phyloP scores from a whole-genome alignment of 306 rosid species.

The Astragalus glycyphyllos region DNA sequence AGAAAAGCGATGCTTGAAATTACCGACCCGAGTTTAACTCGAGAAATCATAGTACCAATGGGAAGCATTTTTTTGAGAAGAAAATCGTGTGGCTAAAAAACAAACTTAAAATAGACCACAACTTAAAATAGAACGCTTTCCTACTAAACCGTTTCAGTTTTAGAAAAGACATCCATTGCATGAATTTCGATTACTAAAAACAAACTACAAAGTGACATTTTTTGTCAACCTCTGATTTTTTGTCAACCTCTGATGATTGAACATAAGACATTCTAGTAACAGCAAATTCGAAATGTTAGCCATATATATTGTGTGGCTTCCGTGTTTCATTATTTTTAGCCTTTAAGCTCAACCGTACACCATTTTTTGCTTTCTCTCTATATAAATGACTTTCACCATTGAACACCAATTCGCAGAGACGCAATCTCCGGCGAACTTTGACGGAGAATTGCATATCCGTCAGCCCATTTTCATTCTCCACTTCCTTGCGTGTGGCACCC shows the following conservation, averaged over 20 bases:
- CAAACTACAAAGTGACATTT: neutral
- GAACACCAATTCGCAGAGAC: neutral
- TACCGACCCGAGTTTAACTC: no score
- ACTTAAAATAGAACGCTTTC: no score
- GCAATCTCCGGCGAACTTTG: neutral
- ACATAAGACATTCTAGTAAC: no score
- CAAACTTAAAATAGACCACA: no score
- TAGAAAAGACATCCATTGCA: no score
- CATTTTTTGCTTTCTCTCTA: neutral
- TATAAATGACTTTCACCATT: neutral
- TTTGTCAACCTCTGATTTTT: neutral
- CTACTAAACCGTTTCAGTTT: no score
- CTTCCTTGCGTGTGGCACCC: neutral
- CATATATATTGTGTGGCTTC: neutral
- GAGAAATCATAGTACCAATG: no score
- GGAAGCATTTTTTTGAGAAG: no score
- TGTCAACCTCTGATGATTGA: no score
- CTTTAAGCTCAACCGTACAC: neutral
- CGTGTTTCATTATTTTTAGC: neutral
- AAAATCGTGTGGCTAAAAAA: no score
- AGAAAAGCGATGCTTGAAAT: no score
- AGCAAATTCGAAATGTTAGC: neutral
- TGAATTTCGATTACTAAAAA: neutral
- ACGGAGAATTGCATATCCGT: neutral
- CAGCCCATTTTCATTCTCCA: neutral